These are phyloP conservation scores for Annulohypoxylon bovei DNA, from an alignment of 495 filamentous ascomycete species.

Conservation along the genomic window DNA sequence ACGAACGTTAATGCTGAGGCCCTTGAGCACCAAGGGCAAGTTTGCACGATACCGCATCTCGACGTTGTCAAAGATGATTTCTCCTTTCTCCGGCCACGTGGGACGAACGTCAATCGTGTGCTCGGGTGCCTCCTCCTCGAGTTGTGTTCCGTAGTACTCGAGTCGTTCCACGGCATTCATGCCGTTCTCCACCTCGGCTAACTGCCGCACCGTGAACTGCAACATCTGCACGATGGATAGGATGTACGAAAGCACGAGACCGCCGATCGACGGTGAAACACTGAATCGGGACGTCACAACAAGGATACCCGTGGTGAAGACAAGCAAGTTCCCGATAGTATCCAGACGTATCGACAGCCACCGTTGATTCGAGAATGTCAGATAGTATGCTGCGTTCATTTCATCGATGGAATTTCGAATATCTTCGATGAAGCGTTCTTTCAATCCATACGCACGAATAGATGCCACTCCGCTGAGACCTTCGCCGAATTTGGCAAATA, in stretches of 20 bases:
- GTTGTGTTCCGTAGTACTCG: constrained; percentile 86
- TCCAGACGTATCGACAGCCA: constrained; percentile 91
- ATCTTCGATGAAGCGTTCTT: constrained; percentile 74
- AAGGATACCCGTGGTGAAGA: constrained; percentile 87
- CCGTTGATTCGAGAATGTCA: constrained; percentile 93
- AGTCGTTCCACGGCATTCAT: constrained; percentile 97
- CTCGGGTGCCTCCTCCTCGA: constrained; percentile 89
- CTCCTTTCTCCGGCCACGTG: constrained; percentile 84
- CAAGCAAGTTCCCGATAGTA: constrained; percentile 79
- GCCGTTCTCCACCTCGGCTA: constrained; percentile 95
- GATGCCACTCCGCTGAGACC: constrained; percentile 82
- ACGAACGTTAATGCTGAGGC: constrained; percentile 76
- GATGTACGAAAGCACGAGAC: constrained; percentile 91
- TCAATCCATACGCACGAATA: constrained; percentile 88
- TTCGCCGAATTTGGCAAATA: constrained; percentile 94
- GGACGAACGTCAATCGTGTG: constrained; percentile 72
- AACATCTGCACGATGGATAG: constrained; percentile 95
- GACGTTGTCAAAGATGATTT: constrained; percentile 84
- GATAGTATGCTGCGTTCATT: constrained; percentile 93
- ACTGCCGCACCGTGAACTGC: constrained; percentile 91
- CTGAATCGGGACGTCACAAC: constrained; percentile 94
- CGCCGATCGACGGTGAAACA: constrained; percentile 83
- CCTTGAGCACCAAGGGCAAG: constrained; percentile 84
- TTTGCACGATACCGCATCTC: constrained; percentile 90
- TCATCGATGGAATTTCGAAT: constrained; percentile 79